phyloP scores from a whole-genome alignment of 805 yeast species.

The Candida railenensis region DNA sequence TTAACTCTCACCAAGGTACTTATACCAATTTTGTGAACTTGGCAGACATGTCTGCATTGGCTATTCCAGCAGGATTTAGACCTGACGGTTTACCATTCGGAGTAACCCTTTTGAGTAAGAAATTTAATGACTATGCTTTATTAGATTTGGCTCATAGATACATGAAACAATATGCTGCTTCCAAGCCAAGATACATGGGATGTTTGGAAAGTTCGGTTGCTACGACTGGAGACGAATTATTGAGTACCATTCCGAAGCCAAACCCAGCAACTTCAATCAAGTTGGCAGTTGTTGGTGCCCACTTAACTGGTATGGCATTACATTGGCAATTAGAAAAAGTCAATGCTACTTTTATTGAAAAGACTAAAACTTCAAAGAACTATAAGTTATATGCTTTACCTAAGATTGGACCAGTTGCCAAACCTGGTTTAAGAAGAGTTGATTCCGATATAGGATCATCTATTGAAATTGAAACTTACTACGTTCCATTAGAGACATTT shows the following conservation, averaged over 20 bases:
- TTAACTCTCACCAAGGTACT: constrained; percentile 94
- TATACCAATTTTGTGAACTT: constrained; percentile 96
- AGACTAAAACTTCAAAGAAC: constrained; percentile 66
- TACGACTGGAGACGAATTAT: constrained; percentile 45
- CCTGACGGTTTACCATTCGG: constrained; percentile 89
- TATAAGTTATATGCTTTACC: constrained; percentile 85
- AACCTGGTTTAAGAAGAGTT: constrained; percentile 87
- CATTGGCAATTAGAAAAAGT: constrained; percentile 93
- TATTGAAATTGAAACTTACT: constrained; percentile 79
- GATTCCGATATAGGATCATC: constrained; percentile 46
- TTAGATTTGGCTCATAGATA: constrained; percentile 78
- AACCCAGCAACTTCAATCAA: constrained; percentile 47
- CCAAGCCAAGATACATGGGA: constrained; percentile 58
- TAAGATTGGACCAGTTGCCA: constrained; percentile 73
- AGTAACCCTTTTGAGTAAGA: constrained; percentile 76
- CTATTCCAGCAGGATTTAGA: constrained; percentile 89
- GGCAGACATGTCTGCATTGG: constrained; percentile 89
- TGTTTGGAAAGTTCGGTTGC: constrained; percentile 36
- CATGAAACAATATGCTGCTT: constrained; percentile 47
- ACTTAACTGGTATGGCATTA: constrained; percentile 79
- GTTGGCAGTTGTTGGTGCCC: constrained; percentile 97
- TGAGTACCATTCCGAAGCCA: constrained; percentile 44
- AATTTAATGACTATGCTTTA: constrained; percentile 86
- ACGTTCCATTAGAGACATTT: constrained; percentile 73
- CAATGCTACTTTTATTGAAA: constrained; percentile 65